Evolutionary conservation across 176 grass and related monocot species (phyloP).

Genomic region (barley (Hordeum vulgare)): DNA sequence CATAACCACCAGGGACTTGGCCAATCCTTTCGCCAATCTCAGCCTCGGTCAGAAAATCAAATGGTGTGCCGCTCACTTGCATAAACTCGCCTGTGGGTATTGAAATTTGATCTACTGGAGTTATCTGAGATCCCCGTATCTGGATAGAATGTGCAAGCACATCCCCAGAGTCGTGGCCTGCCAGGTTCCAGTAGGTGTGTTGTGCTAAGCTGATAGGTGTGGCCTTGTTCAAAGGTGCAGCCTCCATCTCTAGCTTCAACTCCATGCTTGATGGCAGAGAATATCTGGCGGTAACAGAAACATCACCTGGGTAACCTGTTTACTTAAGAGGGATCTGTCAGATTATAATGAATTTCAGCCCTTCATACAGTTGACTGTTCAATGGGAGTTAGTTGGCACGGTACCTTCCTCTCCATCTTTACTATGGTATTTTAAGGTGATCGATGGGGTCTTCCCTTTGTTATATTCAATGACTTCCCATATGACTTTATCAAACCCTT

Average conservation of each 20-base stretch:
- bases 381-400: background rate
- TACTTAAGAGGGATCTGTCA: background rate
- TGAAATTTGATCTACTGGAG: slow-evolving; percentile 55
- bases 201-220: slow-evolving; percentile 83
- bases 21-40: slow-evolving; percentile 50
- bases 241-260: slow-evolving; percentile 83
- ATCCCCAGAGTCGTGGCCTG: slow-evolving; percentile 61
- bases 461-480: slow-evolving; percentile 65
- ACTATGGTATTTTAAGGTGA: slow-evolving; percentile 76
- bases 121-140: slow-evolving; percentile 64
- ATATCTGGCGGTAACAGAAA: slow-evolving; percentile 64
- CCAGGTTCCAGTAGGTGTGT: slow-evolving; percentile 92
- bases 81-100: slow-evolving; percentile 80
- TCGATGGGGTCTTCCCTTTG: slow-evolving; percentile 57
- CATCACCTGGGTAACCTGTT: slow-evolving; percentile 79
- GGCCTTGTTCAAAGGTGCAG: slow-evolving; percentile 52
- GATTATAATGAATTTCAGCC: background rate
- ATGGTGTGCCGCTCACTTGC: slow-evolving; percentile 47
- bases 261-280: slow-evolving; percentile 44
- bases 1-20: slow-evolving; percentile 47
- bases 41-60: slow-evolving; percentile 52
- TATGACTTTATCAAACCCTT: slow-evolving; percentile 82
- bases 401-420: slow-evolving; percentile 94
- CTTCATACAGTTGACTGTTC: background rate
- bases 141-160: slow-evolving; percentile 58